Base-by-base conservation (phyloP, 2,329 filamentous ascomycete species). In the Monilinia laxa region DNA sequence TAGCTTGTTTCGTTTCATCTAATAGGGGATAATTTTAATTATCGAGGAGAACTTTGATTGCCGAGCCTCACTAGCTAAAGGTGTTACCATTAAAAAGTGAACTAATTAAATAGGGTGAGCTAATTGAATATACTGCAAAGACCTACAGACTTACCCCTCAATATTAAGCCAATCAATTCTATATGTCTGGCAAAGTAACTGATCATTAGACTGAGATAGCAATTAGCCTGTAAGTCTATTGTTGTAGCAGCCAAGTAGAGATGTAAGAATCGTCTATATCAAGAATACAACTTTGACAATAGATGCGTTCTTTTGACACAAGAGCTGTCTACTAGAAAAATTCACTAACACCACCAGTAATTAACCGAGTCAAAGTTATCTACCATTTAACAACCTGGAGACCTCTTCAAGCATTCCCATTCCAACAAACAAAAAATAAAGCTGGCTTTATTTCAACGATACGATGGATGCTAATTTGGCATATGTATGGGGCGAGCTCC, bases 401-500 rank as follows among this genome's bases (percentile, higher is more conserved):
- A 12, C 20, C n/a, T 51, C 35, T 62, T 9, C 58, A 40, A 62
- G 4, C 31, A 20, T 51, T 25, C 10, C 5, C 38, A n/a, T 9
- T 6, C 7, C n/a, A 18, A 25, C 3, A 12, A 4, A 38, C 9
- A 49, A 38, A 7, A 35, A 38, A 20, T 25, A 51, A 25, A 9
- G 9, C 31, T 14, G 14, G 14, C 31, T 16, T 40, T 20, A 10
- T 7, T 38, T 25, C n/a, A 25, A 25, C 6, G 45, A 51, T 51
- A 60, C 12, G 18, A 62, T 62, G 58, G 51, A 49, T 31, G 12
- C 38, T 20, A 47, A 35, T 6, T 25, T 62, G 23, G 35, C 1
- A 25, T 20, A 38, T n/a, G n/a, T 51, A 35, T 62, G 58, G 58
- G 31, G 58, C 31, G 58, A 62, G 31, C 58, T 62, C 28, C 31